Evolutionary conservation across 345 rosid species (phyloP), one percentile per base, ranked within the genome.

Genomic region (Moricandia moricandioides): DNA sequence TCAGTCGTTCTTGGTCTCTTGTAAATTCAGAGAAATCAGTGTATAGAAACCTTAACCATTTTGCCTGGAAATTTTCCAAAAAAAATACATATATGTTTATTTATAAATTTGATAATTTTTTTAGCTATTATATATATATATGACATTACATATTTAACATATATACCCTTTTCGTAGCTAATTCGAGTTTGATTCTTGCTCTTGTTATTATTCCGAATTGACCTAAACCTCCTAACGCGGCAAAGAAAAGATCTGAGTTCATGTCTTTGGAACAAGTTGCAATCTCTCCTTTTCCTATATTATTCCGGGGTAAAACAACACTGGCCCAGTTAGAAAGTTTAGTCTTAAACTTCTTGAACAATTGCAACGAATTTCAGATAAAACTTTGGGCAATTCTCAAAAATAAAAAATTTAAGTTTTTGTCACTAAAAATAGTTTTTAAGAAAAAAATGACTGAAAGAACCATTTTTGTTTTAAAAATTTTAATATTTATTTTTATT

Each of bases 141-240:
- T 6, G 6, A 29, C 35, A 68, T 31, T 69, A 29, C 14, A 17
- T 17, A 17, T 12, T 51, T 7, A 43, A 8, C 43, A 31, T 21
- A 21, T 21, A 21, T 83, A 91, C 93, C 84, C 84, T 71, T 82
- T 80, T 86, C 0, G 92, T 90, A 45, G 93, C 89, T 26, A 80
- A 54, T 49, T 81, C 79, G 11, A 91, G 83, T 47, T 79, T 80
- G 16, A 91, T 87, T 77, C 91, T 84, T 12, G 94, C 97, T 66
- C 97, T 83, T 49, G 92, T 86, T 71, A 88, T 86, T 0, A 91
- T 86, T 2, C 97, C 97, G 62, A 91, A 91, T 73, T 91, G 97
- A 80, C 97, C 97, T 49, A 91, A 79, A n/a, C 97, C 97, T 52
- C 97, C 97, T 2, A 91, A 76, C 68, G 79, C 92, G 5, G 86